Evolutionary conservation across 441 rosid species (phyloP), one percentile per base, ranked within the genome.

Genomic region (Codiaeum variegatum): DNA sequence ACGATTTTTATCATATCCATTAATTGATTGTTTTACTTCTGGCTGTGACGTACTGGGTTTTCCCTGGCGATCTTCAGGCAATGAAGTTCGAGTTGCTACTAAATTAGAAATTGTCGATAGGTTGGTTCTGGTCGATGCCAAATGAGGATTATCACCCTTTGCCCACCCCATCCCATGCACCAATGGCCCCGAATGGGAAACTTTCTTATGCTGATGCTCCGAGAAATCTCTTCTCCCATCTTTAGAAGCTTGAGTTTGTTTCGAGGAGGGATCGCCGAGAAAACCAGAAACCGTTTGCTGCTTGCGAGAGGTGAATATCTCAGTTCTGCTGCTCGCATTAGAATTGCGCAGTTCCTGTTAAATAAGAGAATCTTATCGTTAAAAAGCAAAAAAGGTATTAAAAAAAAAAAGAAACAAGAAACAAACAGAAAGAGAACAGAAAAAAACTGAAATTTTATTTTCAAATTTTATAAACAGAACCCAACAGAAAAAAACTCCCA

Each of bases 121-220:
- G 75, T 86, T 84, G 73, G 78, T 67, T 78, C 84, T 82, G 18
- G 76, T 47, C 24, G 85, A 77, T 71, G 71, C 61, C 62, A 59
- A 69, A 60, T 72, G 70, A 80, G 79, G 71, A 70, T 82, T 77
- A 67, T 80, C 83, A 34, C 77, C 29, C 77, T 83, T 87, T 51
- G 82, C 73, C 83, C 75, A 81, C 69, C 81, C 77, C 34, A 75
- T 52, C 24, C 83, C 81, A 23, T 75, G 86, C 67, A 83, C 85
- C 78, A 90, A 62, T 15, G 98, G 97, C 63, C 97, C 99, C 4
- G 99, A 91, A 76, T 83, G 77, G 28, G 94, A 86, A 63, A 83
- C 84, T 79, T 88, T 86, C 75, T 66, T 82, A 12, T 67, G 74
- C n/a, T 76, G 81, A 66, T 81, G 74, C 55, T 83, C 88, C 28